Base-by-base conservation (phyloP, 1,284 basidiomycete species). In the Cutaneotrichosporon cavernicola region DNA sequence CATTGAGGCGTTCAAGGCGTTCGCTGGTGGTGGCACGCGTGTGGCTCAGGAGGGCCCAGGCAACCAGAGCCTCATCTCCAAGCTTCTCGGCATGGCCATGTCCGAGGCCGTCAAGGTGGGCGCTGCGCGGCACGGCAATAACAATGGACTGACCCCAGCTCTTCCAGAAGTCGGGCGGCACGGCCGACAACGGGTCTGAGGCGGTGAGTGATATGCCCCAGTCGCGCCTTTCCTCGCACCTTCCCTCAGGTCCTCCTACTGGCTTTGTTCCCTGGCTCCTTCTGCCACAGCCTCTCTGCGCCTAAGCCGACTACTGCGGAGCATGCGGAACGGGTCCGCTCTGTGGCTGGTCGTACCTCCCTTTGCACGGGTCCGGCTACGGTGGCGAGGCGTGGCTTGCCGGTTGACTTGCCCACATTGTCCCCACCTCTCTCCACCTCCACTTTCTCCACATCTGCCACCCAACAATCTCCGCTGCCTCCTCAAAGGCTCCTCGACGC, bases 81-180 rank as follows among this genome's bases (percentile, higher is more conserved):
- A 90, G 76, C 82, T 95, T 61, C 87, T 95, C 77, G 88, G 88
- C 70, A 79, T 91, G 77, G 91, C 91, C 13, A 90, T 94, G 90
- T 85, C 86, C 0, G 88, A 94, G 75, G 80, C 79, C 65, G 73
- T 75, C 67, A 80, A 79, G 71, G 76, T 78, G 57, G 58, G 58
- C 4, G 26, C 18, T 7, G 32, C 8, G 5, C 11, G 38, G 31
- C 46, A 51, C 11, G 2, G 11, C 11, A 13, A 26, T 22, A 47
- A 9, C 40, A 31, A 30, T n/a, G 21, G 38, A 40, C 55, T 21
- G 5, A 56, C 58, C 8, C 3, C 87, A 89, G 75, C 80, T 91
- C 59, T 89, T 92, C 69, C 89, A 90, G 72, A 81, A 85, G 70
- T 84, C 85, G 38, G 86, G 86, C 18, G 88, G 89, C n/a, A 81